Base-by-base conservation (phyloP, 2,329 filamentous ascomycete genomes). In the Penicillium glabrum region DNA sequence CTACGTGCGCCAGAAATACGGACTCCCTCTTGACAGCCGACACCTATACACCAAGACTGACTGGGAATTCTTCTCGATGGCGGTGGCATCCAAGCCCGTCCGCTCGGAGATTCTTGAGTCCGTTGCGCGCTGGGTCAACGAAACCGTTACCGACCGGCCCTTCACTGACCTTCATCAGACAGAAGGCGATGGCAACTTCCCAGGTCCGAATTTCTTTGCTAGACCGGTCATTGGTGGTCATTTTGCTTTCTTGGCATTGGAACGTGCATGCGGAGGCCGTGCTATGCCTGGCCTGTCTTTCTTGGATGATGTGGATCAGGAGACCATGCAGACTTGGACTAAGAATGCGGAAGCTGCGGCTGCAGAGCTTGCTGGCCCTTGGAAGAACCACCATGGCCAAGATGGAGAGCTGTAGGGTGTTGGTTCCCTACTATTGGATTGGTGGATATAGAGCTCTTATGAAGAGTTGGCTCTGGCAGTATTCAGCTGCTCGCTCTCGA, bases 61-160 rank as follows among this genome's bases (percentile, higher is more conserved):
- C 75, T 96, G 91, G 91, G 88, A 95, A 66, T 92, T 96, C 72
- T 93, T 95, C 72, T 89, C 90, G 0, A 91, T 91, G 46, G 89
- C 91, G 1, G 88, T 96, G 5, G 85, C 90, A 4, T 86, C 86
- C 64, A 83, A 84, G 69, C 76, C 81, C 56, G 89, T 89, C 1
- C 83, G 91, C 53, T 80, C 82, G 3, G 85, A 89, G 70, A 91
- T 96, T 50, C 77, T 95, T 35, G 82, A 90, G 58, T 83, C 85
- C 19, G 88, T 95, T 41, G 89, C 90, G 1, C 79, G 78, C 54
- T 96, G 91, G 91, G 80, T 96, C 57, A 96, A 95, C 68, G 90
- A 96, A 75, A 96, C 91, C 1, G 79, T 75, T 19, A 93, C 86
- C 9, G 88, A 93, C 73, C 81, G 86, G 11, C 89, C 91, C 0